A percentile compares a stretch with the other conserved stretches of the same genome.
Conservation (phyloP, 2,329 filamentous ascomycete genomes). For the Pseudogymnoascus sp. region DNA sequence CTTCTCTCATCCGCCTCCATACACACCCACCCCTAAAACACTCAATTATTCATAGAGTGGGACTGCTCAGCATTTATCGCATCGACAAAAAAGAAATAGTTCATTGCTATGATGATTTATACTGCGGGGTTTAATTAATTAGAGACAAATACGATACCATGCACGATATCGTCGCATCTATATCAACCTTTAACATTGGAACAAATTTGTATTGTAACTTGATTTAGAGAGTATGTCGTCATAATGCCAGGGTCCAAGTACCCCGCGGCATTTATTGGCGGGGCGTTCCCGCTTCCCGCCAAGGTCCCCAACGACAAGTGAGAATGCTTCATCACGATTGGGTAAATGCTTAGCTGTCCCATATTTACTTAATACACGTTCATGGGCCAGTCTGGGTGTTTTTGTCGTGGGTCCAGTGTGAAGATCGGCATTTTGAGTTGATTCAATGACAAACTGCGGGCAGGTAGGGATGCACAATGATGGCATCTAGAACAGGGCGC, state of each 20-base stretch:
- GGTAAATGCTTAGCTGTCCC: neutral
- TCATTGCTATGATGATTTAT: neutral
- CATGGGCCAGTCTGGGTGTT: neutral
- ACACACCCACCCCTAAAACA: too few species aligned
- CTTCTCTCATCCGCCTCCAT: too few species aligned
- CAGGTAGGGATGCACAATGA: neutral
- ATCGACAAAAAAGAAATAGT: neutral
- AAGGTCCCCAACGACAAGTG: neutral
- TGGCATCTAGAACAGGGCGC: neutral
- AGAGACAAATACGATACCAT: neutral
- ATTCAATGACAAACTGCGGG: neutral
- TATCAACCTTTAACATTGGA: neutral
- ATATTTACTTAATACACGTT: neutral
- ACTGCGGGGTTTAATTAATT: neutral
- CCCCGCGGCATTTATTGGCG: conserved; percentile 1
- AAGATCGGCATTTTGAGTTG: neutral
- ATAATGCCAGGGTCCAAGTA: neutral
- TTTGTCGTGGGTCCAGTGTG: neutral
- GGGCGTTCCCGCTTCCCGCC: neutral
- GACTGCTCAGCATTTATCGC: neutral
- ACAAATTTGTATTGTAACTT: neutral
- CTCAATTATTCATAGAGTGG: too few species aligned
- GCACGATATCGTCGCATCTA: neutral
- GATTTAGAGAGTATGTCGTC: neutral
- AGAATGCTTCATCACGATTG: neutral